Evolutionary conservation across 345 rosid genomes (phyloP), one percentile per base, ranked within the genome.

Genomic region (Brassica nigra): DNA sequence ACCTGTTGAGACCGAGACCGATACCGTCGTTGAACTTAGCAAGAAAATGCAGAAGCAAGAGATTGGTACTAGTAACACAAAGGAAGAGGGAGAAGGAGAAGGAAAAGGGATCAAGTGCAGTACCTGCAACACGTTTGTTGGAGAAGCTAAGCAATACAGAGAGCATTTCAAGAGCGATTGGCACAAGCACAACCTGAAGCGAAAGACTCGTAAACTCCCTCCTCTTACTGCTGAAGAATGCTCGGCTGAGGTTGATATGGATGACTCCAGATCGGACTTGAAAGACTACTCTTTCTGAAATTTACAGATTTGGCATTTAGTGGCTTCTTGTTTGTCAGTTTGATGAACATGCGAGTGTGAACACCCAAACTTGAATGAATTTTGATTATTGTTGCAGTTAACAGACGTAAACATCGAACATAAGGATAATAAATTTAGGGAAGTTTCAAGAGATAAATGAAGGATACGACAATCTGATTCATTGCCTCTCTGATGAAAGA

Each of bases 161-260:
- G 93, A 90, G 36, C 99, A 95, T 75, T 95, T 87, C 68, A 93
- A 91, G 91, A 95, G 91, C 28, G 97, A 91, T 4, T 95, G 98
- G 99, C 99, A 93, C 87, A 95, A 90, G 84, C 98, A 95, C 75
- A 95, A 95, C 79, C 77, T 95, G 73, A 93, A 83, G 85, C 94
- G 97, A 49, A 95, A 95, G 86, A 93, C 97, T 72, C 85, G 85
- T 59, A 89, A 91, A 66, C 97, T 93, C 4, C 91, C 93, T 73
- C 95, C 98, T 12, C 88, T 93, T 59, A 79, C 89, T 4, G 88
- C 89, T 0, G 99, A 91, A 42, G 96, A 95, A 78, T 93, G 97
- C 84, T 76, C 78, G 80, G 87, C 88, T 66, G 96, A 93, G 78
- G 16, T 87, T 76, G 98, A 89, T 69, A 71, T 90, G 83, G 86